Evolutionary conservation across 106 monocot species (phyloP), one percentile per base, ranked within the genome.

Genomic region (Phalaenopsis aphrodite): DNA sequence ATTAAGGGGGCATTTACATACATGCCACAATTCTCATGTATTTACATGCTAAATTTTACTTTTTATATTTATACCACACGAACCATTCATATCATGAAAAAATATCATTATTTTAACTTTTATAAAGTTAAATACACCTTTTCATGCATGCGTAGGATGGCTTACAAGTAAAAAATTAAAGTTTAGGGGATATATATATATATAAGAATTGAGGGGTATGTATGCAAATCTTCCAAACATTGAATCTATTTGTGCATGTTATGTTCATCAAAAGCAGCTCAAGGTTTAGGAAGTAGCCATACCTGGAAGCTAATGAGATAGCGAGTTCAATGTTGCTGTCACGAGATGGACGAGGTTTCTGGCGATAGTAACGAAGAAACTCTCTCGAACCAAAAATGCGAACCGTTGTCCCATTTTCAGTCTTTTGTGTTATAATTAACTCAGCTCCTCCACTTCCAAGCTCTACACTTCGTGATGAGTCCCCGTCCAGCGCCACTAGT

Each of bases 261-360:
- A 21, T 5, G 23, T 65, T 65, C 64, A 24, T 65, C 64, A 69
- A 69, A 69, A 74, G 8, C 7, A 45, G 43, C n/a, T 42, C 42
- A 74, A 42, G 30, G 42, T 43, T 45, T 42, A 74, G 42, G n/a
- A 16, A 42, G 49, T n/a, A 30, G 14, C 14, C 18, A 72, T 89
- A 99, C 98, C 98, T 99, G 43, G 88, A 93, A 80, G 92, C 92
- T 64, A 99, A 81, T 37, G 93, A 86, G 86, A 84, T 37, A 15
- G 90, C 90, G n/a, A 98, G 82, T 10, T 92, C 88, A 82, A 86
- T 36, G 75, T 85, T 82, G 56, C 77, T 87, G 73, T 86, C 36
- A 81, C 81, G 84, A 75, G 98, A 92, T 78, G 98, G 98, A 1
- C 87, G 90, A 42, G 98, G 98, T 66, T 94, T 99, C 85, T 99